Evolutionary conservation across 441 rosid species (phyloP), one percentile per base, ranked within the genome.

Genomic region (Francoa sonchifolia): DNA sequence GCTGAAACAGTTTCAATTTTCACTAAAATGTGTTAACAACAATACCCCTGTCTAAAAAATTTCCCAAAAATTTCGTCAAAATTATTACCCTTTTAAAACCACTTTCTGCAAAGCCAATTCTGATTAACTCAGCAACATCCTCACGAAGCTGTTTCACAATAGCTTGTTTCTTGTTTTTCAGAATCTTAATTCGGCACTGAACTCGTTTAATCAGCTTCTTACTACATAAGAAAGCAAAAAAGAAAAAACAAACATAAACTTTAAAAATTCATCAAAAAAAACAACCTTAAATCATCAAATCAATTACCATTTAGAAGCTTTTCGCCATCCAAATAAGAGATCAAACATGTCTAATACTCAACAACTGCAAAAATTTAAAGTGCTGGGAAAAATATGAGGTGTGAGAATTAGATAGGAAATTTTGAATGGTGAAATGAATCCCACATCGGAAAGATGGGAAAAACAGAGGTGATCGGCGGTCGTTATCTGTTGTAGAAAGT

Each of bases 301-400:
- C 3, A 18, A 17, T 19, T 34, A 81, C 92, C 92, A 81, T 47
- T 72, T 76, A 2, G 94, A 77, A 55, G 89, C 82, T 35, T 76
- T 79, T 39, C 82, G 30, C 97, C 97, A 87, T 9, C 92, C 86
- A 21, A 87, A 77, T 14, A 79, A 52, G 67, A 62, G 29, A 47
- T 58, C 68, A 63, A 77, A 74, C 96, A 87, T 82, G 55, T 36
- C 59, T 35, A 32, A 39, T 30, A 43, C 19, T 57, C 23, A 31
- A 13, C n/a, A n/a, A n/a, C n/a, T n/a, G n/a, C n/a, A n/a, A n/a
- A n/a, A n/a, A n/a, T n/a, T n/a, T n/a, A n/a, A n/a, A n/a, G n/a
- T n/a, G n/a, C n/a, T n/a, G n/a, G n/a, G n/a, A n/a, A n/a, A n/a
- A n/a, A n/a, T n/a, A n/a, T n/a, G n/a, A n/a, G n/a, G n/a, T n/a